These are phyloP conservation scores for Aschersonia sp. DNA, from an alignment of 2,329 filamentous ascomycete species.

Conservation along the genomic window DNA sequence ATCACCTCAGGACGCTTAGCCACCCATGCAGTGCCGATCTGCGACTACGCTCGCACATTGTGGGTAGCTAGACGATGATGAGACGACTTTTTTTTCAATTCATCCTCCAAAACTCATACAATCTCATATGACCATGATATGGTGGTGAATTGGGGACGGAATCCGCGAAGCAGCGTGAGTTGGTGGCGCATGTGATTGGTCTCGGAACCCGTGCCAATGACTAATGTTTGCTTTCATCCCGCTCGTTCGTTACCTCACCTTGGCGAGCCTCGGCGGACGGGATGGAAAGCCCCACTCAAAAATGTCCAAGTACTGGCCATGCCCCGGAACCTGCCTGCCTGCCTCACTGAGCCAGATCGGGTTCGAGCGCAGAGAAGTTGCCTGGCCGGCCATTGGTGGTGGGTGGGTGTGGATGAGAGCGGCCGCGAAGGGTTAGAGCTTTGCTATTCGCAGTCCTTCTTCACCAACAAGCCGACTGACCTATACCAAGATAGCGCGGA, in stretches of 20 bases:
- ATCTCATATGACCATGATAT: background rate
- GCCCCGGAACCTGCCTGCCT: slow-evolving; percentile 7
- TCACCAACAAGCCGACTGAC: too few species aligned
- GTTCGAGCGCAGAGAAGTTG: background rate
- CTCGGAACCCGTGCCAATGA: background rate
- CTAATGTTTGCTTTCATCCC: too few species aligned
- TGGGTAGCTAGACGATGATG: too few species aligned
- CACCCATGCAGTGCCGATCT: too few species aligned
- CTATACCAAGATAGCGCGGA: too few species aligned
- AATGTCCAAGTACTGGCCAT: slow-evolving; percentile 17
- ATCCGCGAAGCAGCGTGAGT: background rate
- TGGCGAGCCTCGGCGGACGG: background rate
- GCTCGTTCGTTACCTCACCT: background rate
- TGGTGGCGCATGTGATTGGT: background rate
- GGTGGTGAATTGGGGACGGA: background rate
- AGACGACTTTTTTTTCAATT: too few species aligned
- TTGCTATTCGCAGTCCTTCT: too few species aligned
- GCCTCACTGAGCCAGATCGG: background rate
- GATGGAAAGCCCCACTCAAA: slow-evolving; percentile 10
- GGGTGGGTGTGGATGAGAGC: too few species aligned
- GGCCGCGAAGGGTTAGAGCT: too few species aligned
- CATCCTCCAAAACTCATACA: too few species aligned
- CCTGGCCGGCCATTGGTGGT: background rate
- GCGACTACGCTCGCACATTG: too few species aligned
- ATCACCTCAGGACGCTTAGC: too few species aligned